phyloP scores from a whole-genome alignment of 345 rosid species.

The Limnanthes douglasii region DNA sequence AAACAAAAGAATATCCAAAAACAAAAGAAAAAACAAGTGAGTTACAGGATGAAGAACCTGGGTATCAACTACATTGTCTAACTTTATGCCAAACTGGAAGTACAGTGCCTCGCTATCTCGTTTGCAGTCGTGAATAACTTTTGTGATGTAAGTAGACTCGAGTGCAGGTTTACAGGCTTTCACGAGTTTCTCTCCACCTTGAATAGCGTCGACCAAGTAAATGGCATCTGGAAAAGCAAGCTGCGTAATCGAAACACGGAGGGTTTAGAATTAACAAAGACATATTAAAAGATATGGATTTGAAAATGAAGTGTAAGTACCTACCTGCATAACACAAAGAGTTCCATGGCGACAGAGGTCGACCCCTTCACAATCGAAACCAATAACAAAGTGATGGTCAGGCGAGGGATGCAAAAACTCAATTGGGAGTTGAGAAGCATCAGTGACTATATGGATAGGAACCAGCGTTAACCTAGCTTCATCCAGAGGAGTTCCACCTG shows the following conservation, averaged over 20 bases:
- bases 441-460: conserved; percentile 52
- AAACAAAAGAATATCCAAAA: not conserved
- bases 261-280: not conserved
- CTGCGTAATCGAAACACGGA: conserved; percentile 27
- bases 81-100: conserved; percentile 82
- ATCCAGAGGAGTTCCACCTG: conserved; percentile 32
- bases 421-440: conserved; percentile 62
- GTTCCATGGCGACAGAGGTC: conserved; percentile 71
- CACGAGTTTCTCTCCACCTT: conserved; percentile 63
- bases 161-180: conserved; percentile 94
- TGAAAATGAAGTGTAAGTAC: not conserved
- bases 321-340: conserved; percentile 93
- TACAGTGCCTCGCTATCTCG: conserved; percentile 96
- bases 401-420: conserved; percentile 68
- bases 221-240: conserved; percentile 86
- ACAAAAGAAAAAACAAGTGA: conserved; percentile 3
- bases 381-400: conserved; percentile 41
- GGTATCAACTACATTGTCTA: conserved; percentile 78
- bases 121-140: conserved; percentile 98
- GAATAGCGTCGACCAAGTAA: conserved; percentile 68
- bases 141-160: conserved; percentile 71
- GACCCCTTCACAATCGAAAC: conserved; percentile 92
- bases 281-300: not conserved
- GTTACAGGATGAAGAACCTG: conserved; percentile 33
- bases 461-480: conserved; percentile 30